Base-by-base conservation (phyloP, 768 basidiomycete genomes). In the Mrakia hoshinonis region DNA sequence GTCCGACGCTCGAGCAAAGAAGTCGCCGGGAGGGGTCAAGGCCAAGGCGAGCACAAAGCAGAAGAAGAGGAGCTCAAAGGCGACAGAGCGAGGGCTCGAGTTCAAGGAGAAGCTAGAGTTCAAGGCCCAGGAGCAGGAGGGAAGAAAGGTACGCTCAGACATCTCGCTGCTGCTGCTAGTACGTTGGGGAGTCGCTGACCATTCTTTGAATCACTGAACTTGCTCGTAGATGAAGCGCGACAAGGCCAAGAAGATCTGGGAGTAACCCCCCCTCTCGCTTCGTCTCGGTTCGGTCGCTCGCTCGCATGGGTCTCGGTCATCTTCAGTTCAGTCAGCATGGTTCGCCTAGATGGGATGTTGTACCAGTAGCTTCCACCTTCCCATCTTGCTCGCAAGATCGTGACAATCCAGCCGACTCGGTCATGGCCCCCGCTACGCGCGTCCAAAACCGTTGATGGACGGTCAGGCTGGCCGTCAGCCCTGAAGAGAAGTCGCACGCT, bases 201-300 rank as follows among this genome's bases (percentile, higher is more conserved):
- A n/a, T 31, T n/a, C 11, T 2, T 43, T 64, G 62, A 10, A 7
- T 48, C 24, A 11, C 29, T n/a, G 51, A 29, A 1, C 31, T 5
- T 11, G 20, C n/a, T n/a, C n/a, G 7, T 31, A 67, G 65, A 26
- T 52, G 36, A 67, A 67, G 47, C 65, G 65, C 20, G 65, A 67
- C 36, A 36, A 46, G 36, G 65, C 65, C 22, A 67, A 67, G 65
- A 67, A 51, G 65, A 67, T 52, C 29, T 67, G 49, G 47, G 65
- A 67, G n/a, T 67, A 49, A n/a, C n/a, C n/a, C n/a, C n/a, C n/a
- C n/a, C n/a, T n/a, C n/a, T n/a, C n/a, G n/a, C n/a, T n/a, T n/a
- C n/a, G n/a, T n/a, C n/a, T n/a, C n/a, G n/a, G n/a, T n/a, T n/a
- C n/a, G n/a, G n/a, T n/a, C n/a, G n/a, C n/a, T n/a, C n/a, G n/a